A percentile compares a stretch with the other conserved stretches of the same genome.
Conservation (phyloP, 1,284 basidiomycete species). For the Trametes hirsuta region DNA sequence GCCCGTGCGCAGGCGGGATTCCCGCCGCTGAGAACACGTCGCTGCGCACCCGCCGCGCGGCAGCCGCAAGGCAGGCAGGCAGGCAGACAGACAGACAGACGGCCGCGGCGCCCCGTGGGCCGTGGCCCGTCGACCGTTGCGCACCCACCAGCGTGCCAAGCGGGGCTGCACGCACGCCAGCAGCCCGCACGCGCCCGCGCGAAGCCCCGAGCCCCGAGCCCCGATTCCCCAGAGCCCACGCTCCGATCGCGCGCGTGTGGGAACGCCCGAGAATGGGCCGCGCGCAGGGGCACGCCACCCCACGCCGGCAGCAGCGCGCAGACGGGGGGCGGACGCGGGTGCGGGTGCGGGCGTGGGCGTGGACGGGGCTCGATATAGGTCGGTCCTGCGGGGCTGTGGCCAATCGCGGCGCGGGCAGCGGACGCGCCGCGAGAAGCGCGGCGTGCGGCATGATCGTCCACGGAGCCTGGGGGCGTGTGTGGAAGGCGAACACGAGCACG, state of each 20-base stretch:
- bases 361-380: slow-evolving; percentile 10
- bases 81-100: background rate
- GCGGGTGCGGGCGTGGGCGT: no score
- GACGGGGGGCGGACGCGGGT: no score
- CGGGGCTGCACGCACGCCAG: slow-evolving; percentile 12
- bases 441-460: slow-evolving; percentile 10
- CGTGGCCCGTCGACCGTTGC: background rate
- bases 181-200: background rate
- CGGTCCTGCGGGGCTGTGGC: slow-evolving; percentile 20
- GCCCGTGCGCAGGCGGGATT: slow-evolving; percentile 2
- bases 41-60: slow-evolving; percentile 1
- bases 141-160: slow-evolving; percentile 9
- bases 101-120: slow-evolving; percentile 8
- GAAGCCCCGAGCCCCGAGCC: no score
- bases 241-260: slow-evolving; percentile 13
- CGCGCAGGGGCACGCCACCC: background rate
- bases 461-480: background rate
- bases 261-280: slow-evolving; percentile 28
- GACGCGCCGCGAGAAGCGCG: slow-evolving; percentile 12
- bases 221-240: no score
- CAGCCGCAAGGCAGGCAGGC: slow-evolving; percentile 4
- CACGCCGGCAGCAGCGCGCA: background rate
- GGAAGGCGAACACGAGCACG: background rate
- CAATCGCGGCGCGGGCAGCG: background rate
- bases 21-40: slow-evolving; percentile 5